Base-by-base conservation (phyloP, 73 alveolate genomes). In the Symbiodinium pilosum region DNA sequence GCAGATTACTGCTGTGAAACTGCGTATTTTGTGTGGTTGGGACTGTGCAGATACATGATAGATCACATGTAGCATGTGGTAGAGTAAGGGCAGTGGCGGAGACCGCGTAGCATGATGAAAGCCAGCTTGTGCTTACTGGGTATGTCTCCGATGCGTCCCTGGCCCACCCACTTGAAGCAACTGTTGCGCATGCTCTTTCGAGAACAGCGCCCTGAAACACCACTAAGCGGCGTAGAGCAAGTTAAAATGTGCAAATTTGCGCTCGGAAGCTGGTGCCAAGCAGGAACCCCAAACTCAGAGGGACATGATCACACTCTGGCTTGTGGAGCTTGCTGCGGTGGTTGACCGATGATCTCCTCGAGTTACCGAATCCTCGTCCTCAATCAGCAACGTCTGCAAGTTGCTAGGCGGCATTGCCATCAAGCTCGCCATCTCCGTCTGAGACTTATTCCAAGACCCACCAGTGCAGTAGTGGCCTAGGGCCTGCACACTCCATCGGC, bases 401-500 rank as follows among this genome's bases (percentile, higher is more conserved):
- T 39, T 54, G 43, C 94, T 87, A 28, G 94, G 94, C 2, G 94
- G 86, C 54, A 87, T 69, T 16, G 94, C 32, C 68, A 87, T 56
- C 85, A 87, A 41, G 54, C 84, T 8, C 71, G 24, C 42, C 94
- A 87, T 87, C 59, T 54, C 75, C 8, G 69, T 83, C 94, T 54
- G 24, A 1, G 94, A 87, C 34, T 87, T 83, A 4, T 81, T n/a
- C 94, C 94, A 87, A 56, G 68, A 44, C 39, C 30, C 41, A 30
- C 94, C 85, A 24, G 64, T 14, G 64, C 85, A 56, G 85, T 59
- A 87, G 59, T 56, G 69, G 54, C 94, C 94, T 8, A 87, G 43
- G 5, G 94, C 94, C 94, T 87, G 94, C 34, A 38, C 69, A 56
- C 64, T 56, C 94, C 94, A 87, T 20, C 94, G 94, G 20, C 71